phyloP scores from a whole-genome alignment of 2,329 filamentous ascomycete genomes.

The Alternaria gaisen region DNA sequence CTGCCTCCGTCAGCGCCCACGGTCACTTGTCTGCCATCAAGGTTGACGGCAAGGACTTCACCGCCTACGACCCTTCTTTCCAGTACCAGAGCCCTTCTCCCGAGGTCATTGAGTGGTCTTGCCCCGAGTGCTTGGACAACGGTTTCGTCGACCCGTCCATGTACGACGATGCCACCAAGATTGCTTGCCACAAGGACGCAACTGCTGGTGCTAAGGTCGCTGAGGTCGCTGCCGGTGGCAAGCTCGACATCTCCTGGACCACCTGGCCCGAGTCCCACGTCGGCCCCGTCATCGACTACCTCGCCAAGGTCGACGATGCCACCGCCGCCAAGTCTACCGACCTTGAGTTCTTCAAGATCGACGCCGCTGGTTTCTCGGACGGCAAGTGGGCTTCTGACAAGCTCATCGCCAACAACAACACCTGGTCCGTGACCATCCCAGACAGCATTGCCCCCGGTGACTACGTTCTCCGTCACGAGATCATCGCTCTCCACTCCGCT shows the following conservation, averaged over 20 bases:
- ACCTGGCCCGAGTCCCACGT: slow-evolving; percentile 72
- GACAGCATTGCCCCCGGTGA: slow-evolving; percentile 62
- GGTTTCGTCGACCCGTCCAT: slow-evolving; percentile 61
- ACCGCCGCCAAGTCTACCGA: slow-evolving; percentile 61
- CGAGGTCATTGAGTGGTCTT: slow-evolving; percentile 63
- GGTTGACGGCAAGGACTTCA: slow-evolving; percentile 58
- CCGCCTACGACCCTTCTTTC: slow-evolving; percentile 53
- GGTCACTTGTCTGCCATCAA: slow-evolving; percentile 55
- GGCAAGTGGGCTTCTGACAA: slow-evolving; percentile 65
- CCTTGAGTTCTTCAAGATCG: slow-evolving; percentile 72
- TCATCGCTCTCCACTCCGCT: slow-evolving; percentile 67
- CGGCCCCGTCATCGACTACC: slow-evolving; percentile 70
- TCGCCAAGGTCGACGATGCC: slow-evolving; percentile 66
- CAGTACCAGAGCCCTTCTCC: slow-evolving; percentile 48
- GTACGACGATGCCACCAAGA: slow-evolving; percentile 59
- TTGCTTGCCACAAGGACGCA: slow-evolving; percentile 68
- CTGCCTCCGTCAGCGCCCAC: slow-evolving; percentile 55
- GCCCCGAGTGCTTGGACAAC: slow-evolving; percentile 59
- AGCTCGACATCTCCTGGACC: slow-evolving; percentile 69
- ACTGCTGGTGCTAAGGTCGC: slow-evolving; percentile 61
- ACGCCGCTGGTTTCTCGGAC: slow-evolving; percentile 62
- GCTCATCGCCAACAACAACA: slow-evolving; percentile 58
- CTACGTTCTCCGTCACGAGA: slow-evolving; percentile 68
- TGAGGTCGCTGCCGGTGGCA: slow-evolving; percentile 65
- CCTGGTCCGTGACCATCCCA: slow-evolving; percentile 62